These are phyloP conservation scores for Microbotryomycetes sp. DNA, from an alignment of 1,284 basidiomycete species.

Conservation along the genomic window DNA sequence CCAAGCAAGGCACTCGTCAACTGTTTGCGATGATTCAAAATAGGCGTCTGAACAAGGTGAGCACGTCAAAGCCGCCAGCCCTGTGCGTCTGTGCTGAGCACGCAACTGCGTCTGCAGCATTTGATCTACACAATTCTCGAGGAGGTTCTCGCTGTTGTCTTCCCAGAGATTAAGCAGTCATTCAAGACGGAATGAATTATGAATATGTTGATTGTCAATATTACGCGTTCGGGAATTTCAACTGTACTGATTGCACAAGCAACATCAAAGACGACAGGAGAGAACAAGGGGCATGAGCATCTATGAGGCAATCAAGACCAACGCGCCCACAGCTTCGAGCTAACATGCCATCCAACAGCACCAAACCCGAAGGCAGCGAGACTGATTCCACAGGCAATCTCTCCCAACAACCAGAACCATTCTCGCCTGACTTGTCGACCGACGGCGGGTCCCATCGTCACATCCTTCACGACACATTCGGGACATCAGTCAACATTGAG, in stretches of 20 bases:
- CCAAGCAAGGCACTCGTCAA: constrained; percentile 77
- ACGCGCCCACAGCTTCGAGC: neutral
- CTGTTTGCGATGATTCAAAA: constrained; percentile 92
- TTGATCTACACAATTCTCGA: constrained; percentile 79
- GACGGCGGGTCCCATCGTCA: neutral
- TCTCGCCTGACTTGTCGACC: neutral
- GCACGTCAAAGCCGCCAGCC: neutral
- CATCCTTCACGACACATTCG: neutral
- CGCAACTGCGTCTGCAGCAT: constrained; percentile 52
- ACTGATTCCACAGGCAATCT: neutral
- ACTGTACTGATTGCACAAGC: neutral
- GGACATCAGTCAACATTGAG: neutral
- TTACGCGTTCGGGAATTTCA: no score
- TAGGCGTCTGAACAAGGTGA: constrained; percentile 61
- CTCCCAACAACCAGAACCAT: constrained; percentile 2
- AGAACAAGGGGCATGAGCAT: neutral
- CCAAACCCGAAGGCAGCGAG: neutral
- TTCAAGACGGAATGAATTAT: no score
- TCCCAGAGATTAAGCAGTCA: constrained; percentile 24
- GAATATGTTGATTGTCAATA: no score
- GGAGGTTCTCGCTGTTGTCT: constrained; percentile 54
- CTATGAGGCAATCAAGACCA: no score
- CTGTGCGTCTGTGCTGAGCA: constrained; percentile 34
- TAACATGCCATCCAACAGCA: neutral
- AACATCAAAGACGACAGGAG: neutral